Percentiles rank a stretch among this genome's conserved stretches.
phyloP scores from a whole-genome alignment of 345 rosid genomes.

The Euphorbia peplus region DNA sequence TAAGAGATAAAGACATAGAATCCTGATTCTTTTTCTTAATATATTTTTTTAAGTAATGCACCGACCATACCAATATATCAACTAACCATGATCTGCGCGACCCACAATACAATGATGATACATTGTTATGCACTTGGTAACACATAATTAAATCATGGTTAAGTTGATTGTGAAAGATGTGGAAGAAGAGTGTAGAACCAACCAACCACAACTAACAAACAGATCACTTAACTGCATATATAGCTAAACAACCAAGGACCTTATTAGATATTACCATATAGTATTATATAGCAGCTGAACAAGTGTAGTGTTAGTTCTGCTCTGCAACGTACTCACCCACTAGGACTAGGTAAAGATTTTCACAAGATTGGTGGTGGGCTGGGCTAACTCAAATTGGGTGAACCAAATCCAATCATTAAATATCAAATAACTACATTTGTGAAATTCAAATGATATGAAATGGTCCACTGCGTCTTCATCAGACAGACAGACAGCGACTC shows the following conservation, averaged over 20 bases:
- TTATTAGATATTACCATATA: no score
- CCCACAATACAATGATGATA: slow-evolving; percentile 22
- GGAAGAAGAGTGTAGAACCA: neutral
- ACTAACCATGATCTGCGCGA: slow-evolving; percentile 34
- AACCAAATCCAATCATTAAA: neutral
- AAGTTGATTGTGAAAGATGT: neutral
- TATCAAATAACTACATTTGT: no score
- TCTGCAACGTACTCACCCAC: no score
- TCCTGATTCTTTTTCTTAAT: no score
- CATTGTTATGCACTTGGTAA: neutral
- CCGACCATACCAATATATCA: slow-evolving; percentile 39
- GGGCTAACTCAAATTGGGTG: neutral
- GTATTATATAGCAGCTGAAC: no score
- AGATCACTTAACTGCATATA: neutral
- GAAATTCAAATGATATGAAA: neutral
- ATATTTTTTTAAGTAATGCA: no score
- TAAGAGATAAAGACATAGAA: no score
- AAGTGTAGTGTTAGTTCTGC: no score
- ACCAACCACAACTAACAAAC: slow-evolving; percentile 1
- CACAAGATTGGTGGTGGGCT: neutral
- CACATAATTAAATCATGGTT: neutral
- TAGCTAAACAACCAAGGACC: slow-evolving; percentile 15
- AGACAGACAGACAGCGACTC: slow-evolving; percentile 2
- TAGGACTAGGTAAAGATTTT: no score
- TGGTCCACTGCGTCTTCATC: neutral